Evolutionary conservation across 2,329 filamentous ascomycete genomes (phyloP), one percentile per base, ranked within the genome.

Genomic region (Cyphellophora attinorum): DNA sequence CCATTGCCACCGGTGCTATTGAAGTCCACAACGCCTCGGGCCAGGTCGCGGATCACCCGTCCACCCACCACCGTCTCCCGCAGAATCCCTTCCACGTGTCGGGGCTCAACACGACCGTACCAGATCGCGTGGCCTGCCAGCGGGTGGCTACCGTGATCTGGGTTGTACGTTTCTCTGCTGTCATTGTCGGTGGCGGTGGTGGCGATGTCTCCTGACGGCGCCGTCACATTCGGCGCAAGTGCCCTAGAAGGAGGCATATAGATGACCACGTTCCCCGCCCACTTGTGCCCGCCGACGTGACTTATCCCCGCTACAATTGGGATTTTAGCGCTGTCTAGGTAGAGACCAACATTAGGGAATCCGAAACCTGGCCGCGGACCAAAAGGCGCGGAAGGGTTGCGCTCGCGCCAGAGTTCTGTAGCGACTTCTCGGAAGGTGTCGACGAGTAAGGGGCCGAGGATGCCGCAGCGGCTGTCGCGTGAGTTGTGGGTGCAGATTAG

Each of bases 241-340:
- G 23, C 16, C 16, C 37, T 39, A 17, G 18, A 19, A n/a, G 41
- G 43, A 5, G 48, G 48, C 8, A 49, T 72, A 57, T 95, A 95
- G 1, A 95, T 65, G 63, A 95, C 79, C 45, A 94, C 76, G 53
- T 95, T 95, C 17, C 88, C 88, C 31, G 79, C 79, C 63, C 89
- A 95, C 65, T 93, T 93, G 65, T 95, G 88, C 0, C 88, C 89
- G 19, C 89, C 88, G 4, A 94, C 84, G 54, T 95, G 88, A 40
- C 78, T 88, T 47, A 94, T 62, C 31, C 56, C 46, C 4, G 57
- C 62, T 35, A 65, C 46, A 40, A 64, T 59, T 8, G 58, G 30
- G 34, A 12, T 2, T 27, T 37, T 27, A 15, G 19, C 16, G 11
- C 25, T 25, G 11, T 27, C 13, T 3, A 6, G 5, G 12, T 19